Percentiles rank a stretch among this genome's conserved stretches.
phyloP scores from a whole-genome alignment of 1,284 basidiomycete species.

The Irpex sp. region DNA sequence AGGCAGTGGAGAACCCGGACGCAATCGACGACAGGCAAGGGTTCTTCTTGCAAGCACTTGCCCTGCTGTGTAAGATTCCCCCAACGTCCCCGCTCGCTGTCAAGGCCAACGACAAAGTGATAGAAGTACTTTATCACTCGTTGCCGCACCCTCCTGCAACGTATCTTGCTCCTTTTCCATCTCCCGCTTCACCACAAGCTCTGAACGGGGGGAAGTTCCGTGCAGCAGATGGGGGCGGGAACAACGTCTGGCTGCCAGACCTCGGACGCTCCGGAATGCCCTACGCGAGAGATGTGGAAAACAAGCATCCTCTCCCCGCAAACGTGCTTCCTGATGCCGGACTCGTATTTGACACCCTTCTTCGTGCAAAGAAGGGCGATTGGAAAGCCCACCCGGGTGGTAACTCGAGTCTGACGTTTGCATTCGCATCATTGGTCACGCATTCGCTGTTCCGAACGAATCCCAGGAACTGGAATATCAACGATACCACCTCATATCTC shows the following conservation, averaged over 20 bases:
- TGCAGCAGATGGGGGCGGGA: slow-evolving; percentile 68
- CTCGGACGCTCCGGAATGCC: slow-evolving; percentile 73
- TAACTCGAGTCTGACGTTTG: slow-evolving; percentile 68
- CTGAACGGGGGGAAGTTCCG: slow-evolving; percentile 50
- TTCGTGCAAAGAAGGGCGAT: slow-evolving; percentile 44
- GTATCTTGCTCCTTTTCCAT: slow-evolving; percentile 46
- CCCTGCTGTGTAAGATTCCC: slow-evolving; percentile 58
- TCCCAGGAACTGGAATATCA: slow-evolving; percentile 47
- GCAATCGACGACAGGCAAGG: slow-evolving; percentile 62
- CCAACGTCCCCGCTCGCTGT: slow-evolving; percentile 40
- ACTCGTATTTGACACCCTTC: slow-evolving; percentile 69
- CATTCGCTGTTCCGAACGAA: slow-evolving; percentile 70
- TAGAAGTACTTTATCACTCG: slow-evolving; percentile 69
- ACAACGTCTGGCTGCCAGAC: slow-evolving; percentile 68
- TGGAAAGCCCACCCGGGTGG: slow-evolving; percentile 39
- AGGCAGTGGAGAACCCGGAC: slow-evolving; percentile 43
- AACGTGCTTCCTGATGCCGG: slow-evolving; percentile 61
- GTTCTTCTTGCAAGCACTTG: slow-evolving; percentile 61
- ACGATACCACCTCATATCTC: slow-evolving; percentile 69
- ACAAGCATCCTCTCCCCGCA: slow-evolving; percentile 38
- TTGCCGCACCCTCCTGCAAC: slow-evolving; percentile 72
- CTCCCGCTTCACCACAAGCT: slow-evolving; percentile 3
- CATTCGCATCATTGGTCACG: slow-evolving; percentile 72
- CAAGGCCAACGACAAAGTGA: slow-evolving; percentile 48
- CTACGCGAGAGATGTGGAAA: slow-evolving; percentile 72